These are phyloP conservation scores for Nakataea oryzae DNA, from an alignment of 2,329 filamentous ascomycete species.

Conservation along the genomic window DNA sequence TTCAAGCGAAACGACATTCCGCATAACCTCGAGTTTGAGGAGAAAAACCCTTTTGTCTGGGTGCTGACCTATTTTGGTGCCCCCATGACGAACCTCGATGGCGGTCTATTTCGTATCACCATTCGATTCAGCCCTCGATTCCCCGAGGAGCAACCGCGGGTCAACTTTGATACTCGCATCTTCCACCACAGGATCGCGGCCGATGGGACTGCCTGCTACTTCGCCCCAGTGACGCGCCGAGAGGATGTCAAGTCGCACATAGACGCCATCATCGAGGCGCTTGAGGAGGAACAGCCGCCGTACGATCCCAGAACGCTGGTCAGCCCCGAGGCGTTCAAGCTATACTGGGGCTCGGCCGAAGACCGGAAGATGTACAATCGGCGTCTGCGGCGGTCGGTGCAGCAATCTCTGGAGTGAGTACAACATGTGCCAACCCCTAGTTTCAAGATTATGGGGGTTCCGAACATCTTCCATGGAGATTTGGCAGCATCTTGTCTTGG, in stretches of 20 bases:
- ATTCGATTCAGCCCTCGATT: conserved; percentile 76
- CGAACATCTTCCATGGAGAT: neutral
- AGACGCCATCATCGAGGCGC: conserved; percentile 65
- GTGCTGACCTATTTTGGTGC: conserved; percentile 78
- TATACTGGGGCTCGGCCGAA: conserved; percentile 75
- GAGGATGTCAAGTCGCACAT: conserved; percentile 80
- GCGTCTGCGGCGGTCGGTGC: conserved; percentile 67
- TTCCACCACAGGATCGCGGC: conserved; percentile 82
- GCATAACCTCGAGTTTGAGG: conserved; percentile 64
- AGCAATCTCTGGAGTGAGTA: conserved; percentile 52
- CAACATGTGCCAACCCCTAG: too few species aligned
- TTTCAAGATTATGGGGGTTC: neutral
- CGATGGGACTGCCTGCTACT: conserved; percentile 78
- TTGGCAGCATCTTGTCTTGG: neutral
- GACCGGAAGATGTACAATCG: conserved; percentile 81
- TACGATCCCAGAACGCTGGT: conserved; percentile 88
- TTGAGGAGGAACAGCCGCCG: conserved; percentile 81
- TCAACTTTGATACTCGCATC: conserved; percentile 67
- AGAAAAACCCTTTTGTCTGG: conserved; percentile 87
- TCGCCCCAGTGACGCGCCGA: conserved; percentile 42
- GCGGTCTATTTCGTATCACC: conserved; percentile 75
- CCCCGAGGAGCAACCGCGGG: conserved; percentile 78
- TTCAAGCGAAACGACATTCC: conserved; percentile 64
- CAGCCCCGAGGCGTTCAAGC: conserved; percentile 71
- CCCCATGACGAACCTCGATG: conserved; percentile 88